Base-by-base conservation (phyloP, 2,329 filamentous ascomycete genomes). In the Nemania bipapillata region DNA sequence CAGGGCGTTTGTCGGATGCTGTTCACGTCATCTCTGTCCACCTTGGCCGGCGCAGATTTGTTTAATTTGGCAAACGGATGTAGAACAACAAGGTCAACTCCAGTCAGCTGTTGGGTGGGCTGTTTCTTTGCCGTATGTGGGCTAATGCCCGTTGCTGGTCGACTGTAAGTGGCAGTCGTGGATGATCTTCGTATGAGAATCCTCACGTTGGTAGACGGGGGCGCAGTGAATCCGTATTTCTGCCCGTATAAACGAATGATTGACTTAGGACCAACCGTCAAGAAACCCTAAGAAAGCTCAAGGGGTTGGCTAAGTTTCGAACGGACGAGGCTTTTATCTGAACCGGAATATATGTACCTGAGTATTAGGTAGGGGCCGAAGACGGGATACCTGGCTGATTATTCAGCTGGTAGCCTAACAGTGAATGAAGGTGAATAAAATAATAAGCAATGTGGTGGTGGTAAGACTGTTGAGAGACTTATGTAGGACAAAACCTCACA, bases 1-100 rank as follows among this genome's bases (percentile, higher is more conserved):
- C 56, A 40, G 30, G 55, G 28, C 6, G 47, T 47, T 28, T 35
- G 56, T 68, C 65, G 60, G 37, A 64, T 64, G 66, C 66, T 64
- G 20, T 68, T 71, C 69, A 71, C 69, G 69, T 71, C 69, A 71
- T 71, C 63, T 71, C 69, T 62, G 69, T 62, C 63, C 66, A 59
- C 63, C 69, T 56, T 40, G 66, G 42, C 24, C 20, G 26, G 45
- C 32, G 59, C 35, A 40, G n/a, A n/a, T 53, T 35, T n/a, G 37
- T 35, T 35, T 11, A 30, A 5, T n/a, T 45, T n/a, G 17, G 32
- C 30, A 35, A 54, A 55, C 40, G 20, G 42, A 45, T 4, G 40
- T 45, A 3, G 49, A 40, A 52, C 5, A 11, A 7, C 24, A 47
- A 26, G 20, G 49, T 54, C 63, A 59, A 69, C 67, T 54, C 59